Evolutionary conservation across 306 rosid genomes (phyloP), one percentile per base, ranked within the genome.

Genomic region (Gynostemma pentaphyllum): DNA sequence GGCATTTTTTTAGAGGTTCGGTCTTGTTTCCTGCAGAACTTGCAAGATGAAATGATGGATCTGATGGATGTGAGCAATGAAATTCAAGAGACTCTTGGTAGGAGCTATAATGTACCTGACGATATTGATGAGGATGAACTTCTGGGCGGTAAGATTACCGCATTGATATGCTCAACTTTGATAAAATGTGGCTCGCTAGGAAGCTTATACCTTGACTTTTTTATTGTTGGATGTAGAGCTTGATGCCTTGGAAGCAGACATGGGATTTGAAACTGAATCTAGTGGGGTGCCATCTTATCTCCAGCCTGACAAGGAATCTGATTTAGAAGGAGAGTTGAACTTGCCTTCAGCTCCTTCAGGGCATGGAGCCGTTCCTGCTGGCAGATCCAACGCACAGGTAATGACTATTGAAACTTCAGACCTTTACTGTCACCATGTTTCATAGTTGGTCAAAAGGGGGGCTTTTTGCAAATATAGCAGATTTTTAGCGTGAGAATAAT

Each of bases 1-100:
- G 27, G 50, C 14, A 18, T 67, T 47, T 7, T n/a, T 34, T 26
- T 28, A 62, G 47, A 59, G 64, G 10, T 22, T 68, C 57, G 36
- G 72, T 69, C 16, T 61, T 16, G 39, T 30, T 36, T 29, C 54
- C 29, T 79, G 61, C 79, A 94, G 99, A 88, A 80, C 74, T 78
- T 94, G 81, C 97, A 88, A 86, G 99, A 88, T 75, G 97, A 88
- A 81, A 86, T 94, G 97, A 82, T 82, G 94, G 97, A 94, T 81
- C 85, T 94, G 70, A 94, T 94, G 99, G 97, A 94, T 73, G 99
- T 88, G 21, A 94, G 95, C 71, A 79, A 76, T 48, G 95, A 88
- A 81, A 86, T 94, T 45, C 99, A 86, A 86, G 97, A 94, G 75
- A 81, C 89, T 34, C 81, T 88, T 65, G 97, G 99, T 74, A 78